Evolutionary conservation across 1,139 yeast species (phyloP).

Genomic region (Kurtzmaniella natalensis): DNA sequence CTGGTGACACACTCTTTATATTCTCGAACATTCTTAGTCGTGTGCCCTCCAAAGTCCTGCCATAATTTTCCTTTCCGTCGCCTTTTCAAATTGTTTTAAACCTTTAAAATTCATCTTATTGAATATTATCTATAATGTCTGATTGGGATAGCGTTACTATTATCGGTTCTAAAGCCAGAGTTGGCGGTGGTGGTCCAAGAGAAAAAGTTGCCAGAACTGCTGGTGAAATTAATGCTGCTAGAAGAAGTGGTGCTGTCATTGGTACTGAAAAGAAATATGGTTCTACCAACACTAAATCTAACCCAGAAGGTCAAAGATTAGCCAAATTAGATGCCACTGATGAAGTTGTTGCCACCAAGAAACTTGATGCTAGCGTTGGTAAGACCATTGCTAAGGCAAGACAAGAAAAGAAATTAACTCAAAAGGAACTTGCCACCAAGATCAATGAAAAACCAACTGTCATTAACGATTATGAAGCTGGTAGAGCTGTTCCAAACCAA

Average conservation of each 20-base stretch:
- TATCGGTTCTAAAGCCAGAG: constrained; percentile 84
- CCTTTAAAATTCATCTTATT: too few species aligned
- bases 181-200: constrained; percentile 87
- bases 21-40: constrained; percentile 3
- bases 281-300: constrained; percentile 57
- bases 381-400: constrained; percentile 83
- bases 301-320: constrained; percentile 91
- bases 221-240: constrained; percentile 84
- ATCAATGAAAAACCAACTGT: constrained; percentile 95
- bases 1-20: too few species aligned
- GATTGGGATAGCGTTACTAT: constrained; percentile 92
- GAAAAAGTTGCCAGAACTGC: constrained; percentile 76
- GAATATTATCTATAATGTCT: too few species aligned
- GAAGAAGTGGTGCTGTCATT: constrained; percentile 84
- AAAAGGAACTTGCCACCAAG: constrained; percentile 93
- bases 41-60: constrained; percentile 1
- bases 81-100: constrained; percentile 2
- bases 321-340: constrained; percentile 91
- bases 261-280: constrained; percentile 93
- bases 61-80: background rate
- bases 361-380: constrained; percentile 79
- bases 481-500: constrained; percentile 95
- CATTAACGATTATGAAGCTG: constrained; percentile 94
- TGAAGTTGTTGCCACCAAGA: constrained; percentile 91
- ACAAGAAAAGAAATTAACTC: constrained; percentile 84